Base-by-base conservation (phyloP, 2,329 filamentous ascomycete genomes). In the Lachnellula arida region DNA sequence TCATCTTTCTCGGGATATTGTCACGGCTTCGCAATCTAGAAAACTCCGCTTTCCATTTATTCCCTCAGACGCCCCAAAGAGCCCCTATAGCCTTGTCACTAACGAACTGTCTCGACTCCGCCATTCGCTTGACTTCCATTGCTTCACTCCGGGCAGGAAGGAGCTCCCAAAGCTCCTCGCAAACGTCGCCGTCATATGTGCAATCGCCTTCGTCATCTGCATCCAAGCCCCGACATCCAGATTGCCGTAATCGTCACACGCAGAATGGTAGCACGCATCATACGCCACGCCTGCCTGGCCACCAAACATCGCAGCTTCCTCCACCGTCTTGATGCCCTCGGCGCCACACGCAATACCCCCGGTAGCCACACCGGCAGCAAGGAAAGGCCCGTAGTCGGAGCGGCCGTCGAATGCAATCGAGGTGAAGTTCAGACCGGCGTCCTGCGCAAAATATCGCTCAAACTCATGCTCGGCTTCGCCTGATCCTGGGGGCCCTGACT, bases 321-420 rank as follows among this genome's bases (percentile, higher is more conserved):
- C 78, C 48, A 78, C 72, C 0, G 87, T 89, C 80, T 91, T 92
- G 74, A 88, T 70, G 14, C 80, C 86, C 71, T 91, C 88, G 1
- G 88, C 88, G 40, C 88, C 88, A 1, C 87, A 89, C 51, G 87
- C 86, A 58, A 91, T 81, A 25, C 88, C 88, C 12, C 88, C 87
- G 0, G 81, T 81, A 0, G 88, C 85, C 35, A 91, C 89, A 4
- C 85, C 85, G 51, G 81, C 79, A 19, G 81, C 77, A 63, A 91
- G 85, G 74, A 92, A 92, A 1, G 82, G 85, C 32, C 85, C 86
- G 65, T 93, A 92, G 71, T 93, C 89, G 60, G 84, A 88, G 55
- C 88, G 84, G 6, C 88, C 88, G 63, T 90, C 85, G 63, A 92
- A 92, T 2, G 82, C 57, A 22, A 56, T 56, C 15, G 52, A 34